Evolutionary conservation across 2,329 filamentous ascomycete genomes (phyloP), one percentile per base, ranked within the genome.

Genomic region (Penicillium brevicompactum): DNA sequence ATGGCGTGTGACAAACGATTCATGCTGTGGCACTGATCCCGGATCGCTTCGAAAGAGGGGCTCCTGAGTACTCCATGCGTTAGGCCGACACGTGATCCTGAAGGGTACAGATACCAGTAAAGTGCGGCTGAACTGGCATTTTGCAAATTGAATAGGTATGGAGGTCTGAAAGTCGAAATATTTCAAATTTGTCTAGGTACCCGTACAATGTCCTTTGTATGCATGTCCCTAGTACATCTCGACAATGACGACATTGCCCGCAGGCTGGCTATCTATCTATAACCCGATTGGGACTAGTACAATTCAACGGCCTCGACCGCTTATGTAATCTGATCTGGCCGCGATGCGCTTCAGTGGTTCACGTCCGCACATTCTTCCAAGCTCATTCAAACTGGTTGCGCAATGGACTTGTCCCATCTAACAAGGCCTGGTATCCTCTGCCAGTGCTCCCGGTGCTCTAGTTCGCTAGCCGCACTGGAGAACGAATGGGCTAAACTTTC

Each of bases 401-500:
- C 45, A 34, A 75, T 75, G 72, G 71, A 72, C 62, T 59, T 75
- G n/a, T 65, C 68, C 30, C 64, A 59, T 55, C 65, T 75, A 5
- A 68, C 68, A 31, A 66, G 72, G 24, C 72, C 73, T 8, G 70
- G 72, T n/a, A 69, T 75, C n/a, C 58, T 74, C 16, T 67, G 70
- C 49, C 71, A 74, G 58, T 75, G 73, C 51, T 63, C 64, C 22
- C 67, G 71, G 46, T 75, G 73, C 55, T 74, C 71, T n/a, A 75
- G 72, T 59, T 74, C 73, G 24, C 62, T 75, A 46, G 73, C 72
- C 4, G 73, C 69, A n/a, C 63, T 74, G 18, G 73, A 75, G 62
- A 75, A 75, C 49, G 73, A 74, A 55, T 75, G 73, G 73, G 72
- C 69, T 9, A 72, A 67, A 49, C 57, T 75, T n/a, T 74, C 72